phyloP scores from a whole-genome alignment of 2,329 filamentous ascomycete genomes.

The Claviceps fusiformis region DNA sequence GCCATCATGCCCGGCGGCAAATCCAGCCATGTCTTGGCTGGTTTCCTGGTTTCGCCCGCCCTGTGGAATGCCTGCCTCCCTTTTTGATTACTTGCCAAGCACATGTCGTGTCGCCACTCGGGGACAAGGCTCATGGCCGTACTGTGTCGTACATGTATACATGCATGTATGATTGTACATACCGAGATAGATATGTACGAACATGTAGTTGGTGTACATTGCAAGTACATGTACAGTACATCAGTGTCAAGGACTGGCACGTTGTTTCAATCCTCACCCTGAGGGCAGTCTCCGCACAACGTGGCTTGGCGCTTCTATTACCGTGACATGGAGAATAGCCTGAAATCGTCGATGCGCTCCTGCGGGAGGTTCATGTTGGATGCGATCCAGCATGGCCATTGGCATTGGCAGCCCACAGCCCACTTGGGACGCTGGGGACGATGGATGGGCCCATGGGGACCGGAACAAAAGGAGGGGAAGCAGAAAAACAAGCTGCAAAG shows the following conservation, averaged over 20 bases:
- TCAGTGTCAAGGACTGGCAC: background rate
- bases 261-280: background rate
- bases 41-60: background rate
- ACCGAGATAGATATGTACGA: no score
- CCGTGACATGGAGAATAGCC: background rate
- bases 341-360: background rate
- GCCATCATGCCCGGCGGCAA: background rate
- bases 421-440: background rate
- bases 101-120: background rate
- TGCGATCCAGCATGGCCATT: no score
- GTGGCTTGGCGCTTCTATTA: background rate
- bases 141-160: background rate
- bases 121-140: background rate
- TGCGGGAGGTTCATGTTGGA: background rate
- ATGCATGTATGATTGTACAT: no score
- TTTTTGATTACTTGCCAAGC: background rate
- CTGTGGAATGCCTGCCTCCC: background rate
- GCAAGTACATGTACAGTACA: no score
- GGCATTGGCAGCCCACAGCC: background rate
- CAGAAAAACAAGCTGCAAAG: no score
- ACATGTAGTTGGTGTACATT: no score
- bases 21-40: background rate
- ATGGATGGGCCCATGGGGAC: no score
- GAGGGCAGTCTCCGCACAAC: no score
- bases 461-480: no score